These are phyloP conservation scores for Astrothelium subdiscretum DNA, from an alignment of 495 filamentous ascomycete species.

Conservation along the genomic window DNA sequence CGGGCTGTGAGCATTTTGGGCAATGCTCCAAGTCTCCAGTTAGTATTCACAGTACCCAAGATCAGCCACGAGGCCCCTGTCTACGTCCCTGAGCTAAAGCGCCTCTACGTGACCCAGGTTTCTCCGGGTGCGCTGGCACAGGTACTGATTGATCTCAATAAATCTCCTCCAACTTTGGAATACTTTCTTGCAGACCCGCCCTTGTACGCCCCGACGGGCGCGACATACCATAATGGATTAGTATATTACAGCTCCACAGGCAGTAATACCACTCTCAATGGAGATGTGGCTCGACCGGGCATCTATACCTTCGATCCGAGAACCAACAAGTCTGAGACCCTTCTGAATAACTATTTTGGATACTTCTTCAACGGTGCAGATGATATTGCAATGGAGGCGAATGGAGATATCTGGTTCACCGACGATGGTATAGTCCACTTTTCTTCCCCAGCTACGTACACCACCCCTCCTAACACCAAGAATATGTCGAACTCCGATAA, in stretches of 20 bases:
- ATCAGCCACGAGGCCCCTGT: too few relatives aligned
- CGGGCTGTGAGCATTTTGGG: too few relatives aligned
- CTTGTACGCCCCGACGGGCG: constrained; percentile 25
- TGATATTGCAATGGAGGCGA: constrained; percentile 22
- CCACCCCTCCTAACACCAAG: too few relatives aligned
- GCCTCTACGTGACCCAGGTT: too few relatives aligned
- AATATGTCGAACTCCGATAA: too few relatives aligned
- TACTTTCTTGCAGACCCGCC: constrained; percentile 28
- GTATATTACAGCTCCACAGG: constrained; percentile 15
- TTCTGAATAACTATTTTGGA: constrained; percentile 25
- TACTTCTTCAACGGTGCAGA: constrained; percentile 23
- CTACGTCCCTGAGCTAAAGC: too few relatives aligned
- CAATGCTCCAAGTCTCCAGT: too few relatives aligned
- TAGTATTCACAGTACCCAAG: too few relatives aligned
- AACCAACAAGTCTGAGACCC: constrained; percentile 14
- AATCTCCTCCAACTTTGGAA: constrained; percentile 26
- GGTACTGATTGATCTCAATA: constrained; percentile 27
- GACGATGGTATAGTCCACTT: constrained; percentile 36
- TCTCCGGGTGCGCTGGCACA: too few relatives aligned
- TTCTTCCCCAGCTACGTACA: not conserved
- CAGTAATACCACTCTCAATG: constrained; percentile 7
- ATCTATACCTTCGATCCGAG: constrained; percentile 21
- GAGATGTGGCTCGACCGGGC: constrained; percentile 6
- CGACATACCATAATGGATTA: constrained; percentile 13
- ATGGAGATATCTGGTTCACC: constrained; percentile 46